Evolutionary conservation across 192 early-diverging fungal species (phyloP).

Genomic region (Backusella liffmaniae): DNA sequence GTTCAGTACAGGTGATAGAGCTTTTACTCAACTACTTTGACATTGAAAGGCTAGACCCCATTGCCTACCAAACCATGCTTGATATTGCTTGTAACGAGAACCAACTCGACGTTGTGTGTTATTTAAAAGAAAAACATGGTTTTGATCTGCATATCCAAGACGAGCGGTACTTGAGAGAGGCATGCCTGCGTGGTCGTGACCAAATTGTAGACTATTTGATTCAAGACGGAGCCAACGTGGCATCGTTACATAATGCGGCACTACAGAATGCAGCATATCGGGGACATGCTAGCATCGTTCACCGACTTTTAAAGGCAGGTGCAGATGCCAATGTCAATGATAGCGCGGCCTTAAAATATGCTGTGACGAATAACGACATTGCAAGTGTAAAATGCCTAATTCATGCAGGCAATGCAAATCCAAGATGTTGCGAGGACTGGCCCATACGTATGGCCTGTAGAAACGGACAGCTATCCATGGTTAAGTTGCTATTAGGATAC

Average conservation of each 20-base stretch:
- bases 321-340: constrained; percentile 19
- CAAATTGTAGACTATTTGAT: constrained; percentile 28
- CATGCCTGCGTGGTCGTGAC: constrained; percentile 22
- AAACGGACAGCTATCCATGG: neutral
- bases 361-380: neutral
- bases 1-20: constrained; percentile 24
- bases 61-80: constrained; percentile 14
- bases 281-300: neutral
- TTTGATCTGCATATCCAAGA: constrained; percentile 26
- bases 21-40: constrained; percentile 16
- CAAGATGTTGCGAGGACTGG: constrained; percentile 9
- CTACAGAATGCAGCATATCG: constrained; percentile 28
- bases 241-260: constrained; percentile 29
- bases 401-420: constrained; percentile 1
- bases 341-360: constrained; percentile 1
- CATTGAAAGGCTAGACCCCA: neutral
- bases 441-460: constrained; percentile 13
- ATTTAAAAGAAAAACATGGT: constrained; percentile 17
- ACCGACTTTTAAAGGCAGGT: constrained; percentile 18
- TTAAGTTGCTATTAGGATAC: neutral
- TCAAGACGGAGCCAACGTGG: constrained; percentile 21
- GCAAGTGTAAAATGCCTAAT: neutral
- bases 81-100: constrained; percentile 29
- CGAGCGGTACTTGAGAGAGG: constrained; percentile 25
- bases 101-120: constrained; percentile 16